A percentile compares a stretch with the other conserved stretches of the same genome.
Conservation (phyloP, 176 grass and related monocot genomes). For the Leersia perrieri region DNA sequence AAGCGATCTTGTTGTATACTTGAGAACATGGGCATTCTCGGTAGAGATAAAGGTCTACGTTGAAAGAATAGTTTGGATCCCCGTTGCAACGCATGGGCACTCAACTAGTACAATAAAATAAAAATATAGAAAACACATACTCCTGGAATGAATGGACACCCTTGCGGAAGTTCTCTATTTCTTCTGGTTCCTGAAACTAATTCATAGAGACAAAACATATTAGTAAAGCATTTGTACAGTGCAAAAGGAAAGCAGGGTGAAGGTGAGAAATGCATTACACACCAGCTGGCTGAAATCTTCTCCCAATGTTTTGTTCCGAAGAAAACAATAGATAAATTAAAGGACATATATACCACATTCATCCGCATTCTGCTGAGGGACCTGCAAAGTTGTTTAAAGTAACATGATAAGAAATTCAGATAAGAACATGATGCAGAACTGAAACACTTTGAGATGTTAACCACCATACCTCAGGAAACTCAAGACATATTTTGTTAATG, state of each 20-base stretch:
- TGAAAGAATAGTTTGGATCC: no score
- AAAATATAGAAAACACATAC: conserved; percentile 36
- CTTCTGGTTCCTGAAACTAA: conserved; percentile 51
- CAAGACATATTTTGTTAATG: conserved; percentile 64
- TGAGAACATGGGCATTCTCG: no score
- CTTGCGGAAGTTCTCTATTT: conserved; percentile 59
- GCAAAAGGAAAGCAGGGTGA: conserved; percentile 18
- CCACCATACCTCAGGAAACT: conserved; percentile 68
- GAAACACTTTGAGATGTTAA: conserved; percentile 14
- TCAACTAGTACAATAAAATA: conserved; percentile 17
- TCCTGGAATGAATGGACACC: conserved; percentile 52
- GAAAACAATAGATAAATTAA: conserved; percentile 74
- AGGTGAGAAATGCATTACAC: conserved; percentile 20
- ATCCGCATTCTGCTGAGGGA: conserved; percentile 79
- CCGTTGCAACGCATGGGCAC: no score
- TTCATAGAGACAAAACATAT: conserved; percentile 9
- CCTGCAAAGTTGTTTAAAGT: conserved; percentile 46
- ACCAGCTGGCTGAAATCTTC: conserved; percentile 58
- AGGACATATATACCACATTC: conserved; percentile 91
- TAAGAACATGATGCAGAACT: conserved; percentile 4
- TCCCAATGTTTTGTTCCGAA: conserved; percentile 45
- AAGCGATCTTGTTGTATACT: no score
- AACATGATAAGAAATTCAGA: not conserved
- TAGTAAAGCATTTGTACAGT: conserved; percentile 14
- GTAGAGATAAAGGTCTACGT: no score